phyloP scores from a whole-genome alignment of 2,329 filamentous ascomycete genomes.

The Ophiognomonia clavigignenti-juglandacearum region DNA sequence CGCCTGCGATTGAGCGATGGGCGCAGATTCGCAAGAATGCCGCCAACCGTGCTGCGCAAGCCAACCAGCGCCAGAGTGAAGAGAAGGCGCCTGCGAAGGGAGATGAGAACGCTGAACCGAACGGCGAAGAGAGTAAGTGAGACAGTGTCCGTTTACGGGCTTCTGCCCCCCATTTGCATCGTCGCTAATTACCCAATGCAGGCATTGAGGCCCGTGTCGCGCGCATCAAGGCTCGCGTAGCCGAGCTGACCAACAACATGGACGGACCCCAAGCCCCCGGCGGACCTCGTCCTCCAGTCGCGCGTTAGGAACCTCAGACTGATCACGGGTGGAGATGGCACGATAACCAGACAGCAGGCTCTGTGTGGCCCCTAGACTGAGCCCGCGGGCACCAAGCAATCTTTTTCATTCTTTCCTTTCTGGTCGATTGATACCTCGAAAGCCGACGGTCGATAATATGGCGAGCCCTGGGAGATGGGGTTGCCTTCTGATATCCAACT shows the following conservation, averaged over 20 bases:
- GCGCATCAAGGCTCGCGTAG: conserved; percentile 94
- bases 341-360: conserved; percentile 20
- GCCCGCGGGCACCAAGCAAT: no score
- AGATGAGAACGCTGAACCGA: conserved; percentile 56
- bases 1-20: conserved; percentile 72
- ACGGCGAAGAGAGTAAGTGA: conserved; percentile 84
- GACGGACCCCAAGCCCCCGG: conserved; percentile 46
- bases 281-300: conserved; percentile 27
- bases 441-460: neutral
- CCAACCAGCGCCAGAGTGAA: conserved; percentile 53
- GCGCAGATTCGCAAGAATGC: conserved; percentile 95
- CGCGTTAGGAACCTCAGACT: conserved; percentile 25
- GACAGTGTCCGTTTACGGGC: no score
- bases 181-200: conserved; percentile 35
- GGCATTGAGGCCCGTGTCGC: conserved; percentile 95
- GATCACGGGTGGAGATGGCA: conserved; percentile 13
- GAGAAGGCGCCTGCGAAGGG: conserved; percentile 34
- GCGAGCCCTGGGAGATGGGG: neutral
- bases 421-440: neutral
- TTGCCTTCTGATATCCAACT: neutral
- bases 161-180: neutral
- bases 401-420: conserved; percentile 6
- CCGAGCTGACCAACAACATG: conserved; percentile 85
- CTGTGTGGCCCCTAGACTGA: neutral
- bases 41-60: conserved; percentile 63